Evolutionary conservation across 257 asterid genomes (phyloP), one percentile per base, ranked within the genome.

Genomic region (Forsythia suspensa): DNA sequence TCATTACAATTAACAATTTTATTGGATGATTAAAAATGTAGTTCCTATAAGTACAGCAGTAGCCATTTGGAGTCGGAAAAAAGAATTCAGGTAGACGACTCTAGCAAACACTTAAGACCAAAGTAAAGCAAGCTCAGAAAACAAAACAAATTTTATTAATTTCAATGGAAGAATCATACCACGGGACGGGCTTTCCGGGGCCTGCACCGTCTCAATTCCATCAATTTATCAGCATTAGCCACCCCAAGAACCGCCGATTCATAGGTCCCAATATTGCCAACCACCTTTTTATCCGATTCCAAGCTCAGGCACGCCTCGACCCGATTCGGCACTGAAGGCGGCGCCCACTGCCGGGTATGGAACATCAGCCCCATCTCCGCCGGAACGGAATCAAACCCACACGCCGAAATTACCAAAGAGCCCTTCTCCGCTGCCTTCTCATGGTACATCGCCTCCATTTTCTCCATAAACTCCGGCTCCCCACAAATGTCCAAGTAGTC

Each of bases 391-490:
- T 95, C 98, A 44, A 89, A 93, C 79, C 99, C 99, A 57, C 98
- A 95, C 39, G 93, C 99, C 15, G 97, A 93, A 69, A 95, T 71
- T 0, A 95, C 87, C 87, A 95, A 82, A 4, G 88, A 81, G 4
- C 96, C 95, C 75, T 72, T 90, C 84, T 88, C 92, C 81, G 21
- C 87, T 24, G 94, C 98, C 78, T 86, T 85, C 55, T 84, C 92
- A 52, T 90, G 93, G 84, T 85, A 91, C 46, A 7, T 9, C 0
- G 83, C 85, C 82, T 93, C 99, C 90, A 90, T 87, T 76, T 79
- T 87, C 93, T 95, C 99, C 98, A 93, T 93, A 79, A 95, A 93
- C 83, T 93, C 99, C 6, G 97, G 95, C 79, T 95, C 99, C 21
- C 98, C 99, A 41, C 89, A 85, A 13, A 95, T 93, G 73, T 95